A percentile compares a stretch with the other conserved stretches of the same genome.
phyloP scores from a whole-genome alignment of 2,329 filamentous ascomycete species.

The Colletotrichum trifolii region DNA sequence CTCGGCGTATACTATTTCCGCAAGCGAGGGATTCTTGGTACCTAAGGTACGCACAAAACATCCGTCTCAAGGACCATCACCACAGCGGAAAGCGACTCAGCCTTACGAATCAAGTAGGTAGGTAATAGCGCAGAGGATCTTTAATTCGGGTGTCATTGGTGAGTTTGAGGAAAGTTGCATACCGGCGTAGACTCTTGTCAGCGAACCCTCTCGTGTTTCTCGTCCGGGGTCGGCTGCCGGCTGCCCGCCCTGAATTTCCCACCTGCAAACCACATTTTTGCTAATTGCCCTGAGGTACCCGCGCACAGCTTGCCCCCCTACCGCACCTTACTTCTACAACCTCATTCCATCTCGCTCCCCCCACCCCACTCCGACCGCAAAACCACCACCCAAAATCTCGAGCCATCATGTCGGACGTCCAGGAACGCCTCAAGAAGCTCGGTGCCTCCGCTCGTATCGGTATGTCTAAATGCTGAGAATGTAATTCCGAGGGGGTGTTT shows the following conservation, averaged over 20 bases:
- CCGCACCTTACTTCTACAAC: conserved; percentile 44
- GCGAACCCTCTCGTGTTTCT: background rate
- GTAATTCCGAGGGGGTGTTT: background rate
- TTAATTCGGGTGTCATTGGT: background rate
- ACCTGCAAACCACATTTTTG: conserved; percentile 34
- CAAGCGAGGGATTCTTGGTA: conserved; percentile 38
- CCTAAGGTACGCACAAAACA: conserved; percentile 35
- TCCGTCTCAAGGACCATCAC: conserved; percentile 33
- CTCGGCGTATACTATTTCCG: conserved; percentile 38
- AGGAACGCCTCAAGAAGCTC: conserved; percentile 71
- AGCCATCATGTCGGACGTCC: conserved; percentile 64
- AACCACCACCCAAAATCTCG: conserved; percentile 25
- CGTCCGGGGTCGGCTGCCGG: conserved; percentile 5
- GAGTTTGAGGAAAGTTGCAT: background rate
- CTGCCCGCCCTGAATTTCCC: conserved; percentile 29
- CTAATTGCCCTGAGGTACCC: conserved; percentile 36
- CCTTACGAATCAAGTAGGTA: conserved; percentile 31
- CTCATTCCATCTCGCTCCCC: conserved; percentile 43
- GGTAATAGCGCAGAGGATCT: conserved; percentile 29
- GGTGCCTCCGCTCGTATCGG: conserved; percentile 70
- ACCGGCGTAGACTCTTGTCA: background rate
- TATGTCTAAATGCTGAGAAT: conserved; percentile 57
- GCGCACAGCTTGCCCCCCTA: conserved; percentile 31
- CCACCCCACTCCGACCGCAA: conserved; percentile 40
- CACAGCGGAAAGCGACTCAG: conserved; percentile 28